Percentiles rank a stretch among this genome's conserved stretches.
These are phyloP conservation scores for Lactuca sativa DNA, from an alignment of 129 eudicot genomes.

Conservation along the genomic window DNA sequence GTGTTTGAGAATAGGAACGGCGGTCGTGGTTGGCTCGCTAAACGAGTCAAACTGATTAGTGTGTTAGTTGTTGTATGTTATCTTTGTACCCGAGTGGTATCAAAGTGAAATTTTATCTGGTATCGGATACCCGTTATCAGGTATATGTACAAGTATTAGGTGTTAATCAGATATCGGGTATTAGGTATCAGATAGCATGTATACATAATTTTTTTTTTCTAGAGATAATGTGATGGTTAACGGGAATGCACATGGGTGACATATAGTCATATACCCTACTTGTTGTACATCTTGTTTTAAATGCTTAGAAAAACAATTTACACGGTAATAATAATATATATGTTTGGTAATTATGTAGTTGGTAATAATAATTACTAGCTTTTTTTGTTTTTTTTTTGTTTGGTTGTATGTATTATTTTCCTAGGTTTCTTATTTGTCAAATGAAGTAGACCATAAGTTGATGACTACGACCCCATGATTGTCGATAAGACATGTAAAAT, in stretches of 20 bases:
- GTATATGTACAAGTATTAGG: no score
- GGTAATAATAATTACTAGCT: background rate
- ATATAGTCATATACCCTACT: background rate
- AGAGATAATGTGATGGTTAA: background rate
- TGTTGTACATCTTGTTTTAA: background rate
- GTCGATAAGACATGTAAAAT: background rate
- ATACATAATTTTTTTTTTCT: no score
- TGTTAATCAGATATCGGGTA: no score
- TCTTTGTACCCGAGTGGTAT: background rate
- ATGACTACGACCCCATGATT: background rate
- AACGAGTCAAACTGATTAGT: slow-evolving; percentile 22
- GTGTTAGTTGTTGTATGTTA: background rate
- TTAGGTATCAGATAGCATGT: background rate
- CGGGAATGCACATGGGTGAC: background rate
- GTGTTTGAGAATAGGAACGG: slow-evolving; percentile 42
- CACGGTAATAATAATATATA: background rate
- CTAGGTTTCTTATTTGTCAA: background rate
- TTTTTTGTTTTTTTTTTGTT: background rate
- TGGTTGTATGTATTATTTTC: background rate
- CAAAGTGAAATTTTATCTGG: background rate
- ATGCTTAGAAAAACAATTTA: background rate
- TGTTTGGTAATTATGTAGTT: background rate
- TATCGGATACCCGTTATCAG: no score
- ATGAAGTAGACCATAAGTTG: background rate
- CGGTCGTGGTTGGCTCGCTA: slow-evolving; percentile 32